Evolutionary conservation across 2,329 filamentous ascomycete genomes (phyloP).

Genomic region (Pestalotiopsis sp.): DNA sequence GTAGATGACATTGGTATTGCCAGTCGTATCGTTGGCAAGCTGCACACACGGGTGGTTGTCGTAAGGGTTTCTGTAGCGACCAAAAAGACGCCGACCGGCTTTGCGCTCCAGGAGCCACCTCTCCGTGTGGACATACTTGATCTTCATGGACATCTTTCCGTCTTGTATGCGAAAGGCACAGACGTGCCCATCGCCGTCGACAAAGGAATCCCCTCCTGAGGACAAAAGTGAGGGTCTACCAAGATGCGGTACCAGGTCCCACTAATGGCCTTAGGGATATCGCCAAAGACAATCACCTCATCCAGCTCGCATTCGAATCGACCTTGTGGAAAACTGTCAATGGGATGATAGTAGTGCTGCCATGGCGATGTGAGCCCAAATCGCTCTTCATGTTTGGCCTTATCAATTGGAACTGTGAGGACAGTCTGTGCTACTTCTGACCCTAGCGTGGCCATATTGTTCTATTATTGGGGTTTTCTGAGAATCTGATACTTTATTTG

Average conservation of each 20-base stretch:
- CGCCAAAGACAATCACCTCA: constrained; percentile 34
- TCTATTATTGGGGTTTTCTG: neutral
- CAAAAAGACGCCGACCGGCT: constrained; percentile 44
- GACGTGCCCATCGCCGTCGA: constrained; percentile 39
- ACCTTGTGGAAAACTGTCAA: neutral
- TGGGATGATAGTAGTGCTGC: neutral
- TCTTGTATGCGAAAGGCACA: constrained; percentile 42
- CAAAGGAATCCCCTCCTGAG: constrained; percentile 50
- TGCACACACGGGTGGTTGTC: constrained; percentile 58
- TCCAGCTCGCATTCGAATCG: constrained; percentile 36
- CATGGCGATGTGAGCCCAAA: neutral
- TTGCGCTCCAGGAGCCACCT: constrained; percentile 33
- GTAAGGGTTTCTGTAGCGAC: constrained; percentile 59
- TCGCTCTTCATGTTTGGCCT: neutral
- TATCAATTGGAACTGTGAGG: neutral
- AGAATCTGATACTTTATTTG: neutral
- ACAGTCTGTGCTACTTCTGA: neutral
- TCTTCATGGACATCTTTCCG: constrained; percentile 45
- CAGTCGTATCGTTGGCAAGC: constrained; percentile 57
- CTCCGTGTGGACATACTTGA: constrained; percentile 46
- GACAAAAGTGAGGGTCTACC: constrained; percentile 57
- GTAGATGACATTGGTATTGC: constrained; percentile 63
- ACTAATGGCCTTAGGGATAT: constrained; percentile 45
- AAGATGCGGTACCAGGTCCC: constrained; percentile 54
- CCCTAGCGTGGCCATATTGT: neutral